Evolutionary conservation across 495 filamentous ascomycete species (phyloP), one percentile per base, ranked within the genome.

Genomic region (Tetracladium marchalianum): DNA sequence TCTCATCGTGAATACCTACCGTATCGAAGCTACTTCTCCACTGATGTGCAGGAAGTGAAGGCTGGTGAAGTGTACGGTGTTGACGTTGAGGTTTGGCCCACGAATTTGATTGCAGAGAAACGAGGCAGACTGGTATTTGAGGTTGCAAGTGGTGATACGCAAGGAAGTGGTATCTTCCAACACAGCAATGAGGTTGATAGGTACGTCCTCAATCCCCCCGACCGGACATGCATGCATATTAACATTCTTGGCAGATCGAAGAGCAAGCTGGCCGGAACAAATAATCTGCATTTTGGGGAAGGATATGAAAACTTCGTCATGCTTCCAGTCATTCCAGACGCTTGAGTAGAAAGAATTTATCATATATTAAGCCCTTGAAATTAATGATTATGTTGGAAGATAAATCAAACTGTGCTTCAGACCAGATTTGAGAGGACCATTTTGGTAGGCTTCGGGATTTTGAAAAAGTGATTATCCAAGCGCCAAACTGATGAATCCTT

Each of bases 51-150:
- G 31, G 65, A 66, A 11, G 74, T 83, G 0, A 65, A 72, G 19
- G 62, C 68, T 0, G 72, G 71, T 0, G 70, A 76, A 47, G 68
- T 83, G 4, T 84, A 85, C 47, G 56, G 57, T 0, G 76, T 84
- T 0, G 80, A 82, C 51, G 67, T 85, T 9, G 81, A 85, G 63
- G 56, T 84, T 4, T 84, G 80, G 81, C 81, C 81, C 12, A 84
- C 78, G 0, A 81, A 81, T 56, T 76, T 81, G 0, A 68, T 85
- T 5, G 69, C 81, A 11, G 70, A 69, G 38, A 62, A 65, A 36
- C 76, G 77, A 0, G 68, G 66, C 0, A 68, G 62, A 50, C 51
- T 82, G 27, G 64, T 78, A 11, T 61, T 84, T n/a, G 77, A 84
- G 54, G 66, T 82, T 3, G 47, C 66, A 1, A 67, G 63, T 48